A percentile compares a stretch with the other conserved stretches of the same genome.
These are phyloP conservation scores for Talaromyces sp. DNA, from an alignment of 2,329 filamentous ascomycete species.

Conservation along the genomic window DNA sequence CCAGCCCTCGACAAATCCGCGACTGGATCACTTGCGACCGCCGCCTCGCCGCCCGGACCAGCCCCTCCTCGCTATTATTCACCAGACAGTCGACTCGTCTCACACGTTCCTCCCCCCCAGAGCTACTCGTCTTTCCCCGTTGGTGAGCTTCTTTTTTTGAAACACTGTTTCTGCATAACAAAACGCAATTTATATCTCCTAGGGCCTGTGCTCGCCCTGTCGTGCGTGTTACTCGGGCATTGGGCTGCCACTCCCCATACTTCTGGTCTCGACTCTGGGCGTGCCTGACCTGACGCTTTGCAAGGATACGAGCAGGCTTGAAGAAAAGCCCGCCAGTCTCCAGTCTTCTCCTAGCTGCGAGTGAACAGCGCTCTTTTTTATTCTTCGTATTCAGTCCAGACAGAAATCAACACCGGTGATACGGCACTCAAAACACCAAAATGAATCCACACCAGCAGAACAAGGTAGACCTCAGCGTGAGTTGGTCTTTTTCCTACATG, in stretches of 20 bases:
- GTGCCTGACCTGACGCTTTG: not conserved
- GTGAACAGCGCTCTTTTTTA: not conserved
- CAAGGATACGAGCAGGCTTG: not conserved
- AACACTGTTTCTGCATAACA: not conserved
- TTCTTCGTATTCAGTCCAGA: not conserved
- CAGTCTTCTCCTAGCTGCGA: not conserved
- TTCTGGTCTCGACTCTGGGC: not conserved
- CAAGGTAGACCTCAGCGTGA: constrained; percentile 92
- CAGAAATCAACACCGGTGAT: not conserved
- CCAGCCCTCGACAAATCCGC: not conserved
- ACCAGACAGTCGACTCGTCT: too few species aligned
- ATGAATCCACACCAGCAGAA: constrained; percentile 99
- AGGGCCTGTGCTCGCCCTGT: not conserved
- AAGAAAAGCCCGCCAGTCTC: not conserved
- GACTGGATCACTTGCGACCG: not conserved
- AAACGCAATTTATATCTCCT: not conserved
- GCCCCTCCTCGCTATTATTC: not conserved
- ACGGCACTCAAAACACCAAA: constrained; percentile 22
- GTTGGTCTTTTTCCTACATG: constrained; percentile 33
- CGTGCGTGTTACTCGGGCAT: not conserved
- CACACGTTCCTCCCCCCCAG: not conserved
- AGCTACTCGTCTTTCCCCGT: not conserved
- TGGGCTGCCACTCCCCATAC: not conserved
- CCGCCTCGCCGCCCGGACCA: not conserved
- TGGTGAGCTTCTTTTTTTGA: not conserved